Conservation (phyloP, 306 rosid genomes). For the Sindora glabra region DNA sequence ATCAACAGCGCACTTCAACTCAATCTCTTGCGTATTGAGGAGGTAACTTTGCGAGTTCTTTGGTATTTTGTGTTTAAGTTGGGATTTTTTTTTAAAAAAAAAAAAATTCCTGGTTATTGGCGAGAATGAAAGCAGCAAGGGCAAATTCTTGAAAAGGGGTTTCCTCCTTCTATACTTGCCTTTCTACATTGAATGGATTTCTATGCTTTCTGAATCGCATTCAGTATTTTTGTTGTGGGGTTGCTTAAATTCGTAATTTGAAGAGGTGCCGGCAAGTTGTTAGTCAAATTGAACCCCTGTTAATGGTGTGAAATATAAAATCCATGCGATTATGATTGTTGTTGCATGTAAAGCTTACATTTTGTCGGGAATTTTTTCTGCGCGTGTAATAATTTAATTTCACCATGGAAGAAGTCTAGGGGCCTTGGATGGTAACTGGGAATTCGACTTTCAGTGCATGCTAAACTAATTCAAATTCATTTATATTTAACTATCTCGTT, state of each 20-base stretch:
- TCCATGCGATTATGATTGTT: neutral
- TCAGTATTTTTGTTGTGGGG: neutral
- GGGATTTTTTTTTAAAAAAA: neutral
- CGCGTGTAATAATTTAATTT: neutral
- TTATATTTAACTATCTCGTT: neutral
- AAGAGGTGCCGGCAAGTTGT: neutral
- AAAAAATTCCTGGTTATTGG: no score
- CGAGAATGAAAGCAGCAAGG: neutral
- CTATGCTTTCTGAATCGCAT: neutral
- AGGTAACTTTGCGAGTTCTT: conserved; percentile 28
- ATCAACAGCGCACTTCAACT: conserved; percentile 84
- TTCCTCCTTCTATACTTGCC: neutral
- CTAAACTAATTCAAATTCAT: neutral
- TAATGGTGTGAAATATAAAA: neutral
- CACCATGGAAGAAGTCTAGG: neutral
- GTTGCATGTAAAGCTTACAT: neutral
- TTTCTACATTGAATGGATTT: neutral
- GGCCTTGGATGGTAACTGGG: neutral
- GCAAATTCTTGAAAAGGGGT: neutral
- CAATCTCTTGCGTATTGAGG: conserved; percentile 84
- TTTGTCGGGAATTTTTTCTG: no score
- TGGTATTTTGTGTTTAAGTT: neutral
- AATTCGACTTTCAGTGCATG: neutral
- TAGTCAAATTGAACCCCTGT: neutral
- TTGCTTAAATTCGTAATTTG: neutral